These are phyloP conservation scores for Rhododendron mucronatum DNA, from an alignment of 148 eudicot species.

Conservation along the genomic window DNA sequence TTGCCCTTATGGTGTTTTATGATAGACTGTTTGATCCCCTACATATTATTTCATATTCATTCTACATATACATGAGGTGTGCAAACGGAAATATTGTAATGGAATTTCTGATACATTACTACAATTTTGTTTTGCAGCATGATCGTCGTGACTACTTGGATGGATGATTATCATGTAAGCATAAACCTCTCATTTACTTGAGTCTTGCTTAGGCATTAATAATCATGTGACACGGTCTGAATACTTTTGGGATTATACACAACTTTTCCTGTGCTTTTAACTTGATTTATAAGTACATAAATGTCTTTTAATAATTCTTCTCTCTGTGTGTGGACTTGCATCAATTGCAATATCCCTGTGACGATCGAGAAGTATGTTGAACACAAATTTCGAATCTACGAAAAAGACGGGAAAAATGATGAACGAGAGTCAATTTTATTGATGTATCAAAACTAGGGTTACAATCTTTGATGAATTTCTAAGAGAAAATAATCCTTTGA, in stretches of 20 bases:
- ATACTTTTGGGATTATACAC: too few species aligned
- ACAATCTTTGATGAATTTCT: too few species aligned
- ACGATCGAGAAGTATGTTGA: neutral
- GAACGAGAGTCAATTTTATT: too few species aligned
- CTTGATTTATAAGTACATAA: neutral
- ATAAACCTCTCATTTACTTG: neutral
- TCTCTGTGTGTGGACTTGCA: neutral
- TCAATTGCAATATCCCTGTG: neutral
- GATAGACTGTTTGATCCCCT: neutral
- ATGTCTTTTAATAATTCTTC: neutral
- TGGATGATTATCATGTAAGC: conserved; percentile 74
- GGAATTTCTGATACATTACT: conserved; percentile 5
- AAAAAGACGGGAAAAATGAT: too few species aligned
- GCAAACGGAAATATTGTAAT: neutral
- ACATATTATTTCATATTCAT: neutral
- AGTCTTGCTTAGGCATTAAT: neutral
- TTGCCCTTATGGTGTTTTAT: neutral
- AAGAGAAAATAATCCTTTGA: too few species aligned
- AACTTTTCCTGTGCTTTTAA: neutral
- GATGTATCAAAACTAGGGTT: too few species aligned
- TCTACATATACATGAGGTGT: neutral
- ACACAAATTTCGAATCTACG: too few species aligned
- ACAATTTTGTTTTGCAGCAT: neutral
- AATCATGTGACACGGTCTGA: too few species aligned
- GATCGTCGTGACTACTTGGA: conserved; percentile 31